phyloP scores from a whole-genome alignment of 225 moss, liverwort and hornwort genomes.

The Straminergon stramineum region DNA sequence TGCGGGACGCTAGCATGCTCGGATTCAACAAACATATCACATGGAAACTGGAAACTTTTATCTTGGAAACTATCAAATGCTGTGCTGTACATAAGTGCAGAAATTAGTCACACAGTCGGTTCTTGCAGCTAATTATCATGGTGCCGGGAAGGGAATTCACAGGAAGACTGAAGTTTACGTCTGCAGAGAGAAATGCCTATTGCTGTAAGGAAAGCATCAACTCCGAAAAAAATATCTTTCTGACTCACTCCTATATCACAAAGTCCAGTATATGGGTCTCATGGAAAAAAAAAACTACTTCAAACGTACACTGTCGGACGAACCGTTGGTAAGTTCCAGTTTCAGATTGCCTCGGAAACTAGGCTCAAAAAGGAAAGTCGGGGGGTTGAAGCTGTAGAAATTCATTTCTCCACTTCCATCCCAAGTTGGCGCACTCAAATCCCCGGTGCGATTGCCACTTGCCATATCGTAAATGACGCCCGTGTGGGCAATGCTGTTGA shows the following conservation, averaged over 20 bases:
- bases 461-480: slow-evolving; percentile 2
- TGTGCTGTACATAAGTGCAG: too few relatives aligned
- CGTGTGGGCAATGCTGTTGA: slow-evolving; percentile 12
- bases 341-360: neutral
- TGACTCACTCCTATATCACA: neutral
- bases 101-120: too few relatives aligned
- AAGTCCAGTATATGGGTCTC: neutral
- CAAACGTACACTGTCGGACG: neutral
- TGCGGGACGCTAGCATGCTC: too few relatives aligned
- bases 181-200: too few relatives aligned
- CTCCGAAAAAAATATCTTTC: neutral
- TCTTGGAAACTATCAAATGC: too few relatives aligned
- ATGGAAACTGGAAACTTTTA: too few relatives aligned
- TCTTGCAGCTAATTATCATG: too few relatives aligned
- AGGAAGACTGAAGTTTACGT: too few relatives aligned
- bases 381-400: slow-evolving; percentile 12
- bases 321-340: neutral
- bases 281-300: neutral
- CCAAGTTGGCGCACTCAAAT: neutral
- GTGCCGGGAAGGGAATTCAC: too few relatives aligned
- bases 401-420: neutral
- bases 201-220: neutral
- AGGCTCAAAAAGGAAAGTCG: neutral
- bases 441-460: neutral
- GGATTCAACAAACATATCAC: too few relatives aligned